Evolutionary conservation across 2,329 filamentous ascomycete genomes (phyloP).

Genomic region (Penicillium sclerotigenum): DNA sequence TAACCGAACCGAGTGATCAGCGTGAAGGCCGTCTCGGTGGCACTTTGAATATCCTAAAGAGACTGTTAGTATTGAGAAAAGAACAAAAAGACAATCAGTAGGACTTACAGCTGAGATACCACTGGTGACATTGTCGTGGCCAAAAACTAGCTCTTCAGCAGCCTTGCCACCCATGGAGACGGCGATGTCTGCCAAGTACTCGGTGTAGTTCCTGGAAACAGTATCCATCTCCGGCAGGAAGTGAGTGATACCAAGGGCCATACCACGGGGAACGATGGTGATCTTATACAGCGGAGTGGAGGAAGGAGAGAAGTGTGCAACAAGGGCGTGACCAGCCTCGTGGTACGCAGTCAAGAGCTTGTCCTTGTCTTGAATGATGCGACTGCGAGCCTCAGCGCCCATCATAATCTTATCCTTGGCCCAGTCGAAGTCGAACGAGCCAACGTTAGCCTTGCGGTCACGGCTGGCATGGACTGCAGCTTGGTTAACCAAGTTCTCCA

Average conservation of each 20-base stretch:
- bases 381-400: conserved; percentile 87
- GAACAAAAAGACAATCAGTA: background rate
- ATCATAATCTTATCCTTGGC: conserved; percentile 98
- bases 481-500: conserved; percentile 96
- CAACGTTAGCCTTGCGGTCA: conserved; percentile 71
- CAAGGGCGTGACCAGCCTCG: conserved; percentile 91
- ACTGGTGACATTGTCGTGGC: conserved; percentile 84
- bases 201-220: conserved; percentile 79
- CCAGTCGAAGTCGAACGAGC: conserved; percentile 85
- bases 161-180: conserved; percentile 82
- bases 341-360: conserved; percentile 95
- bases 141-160: conserved; percentile 85
- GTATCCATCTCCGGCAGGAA: conserved; percentile 89
- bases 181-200: conserved; percentile 78
- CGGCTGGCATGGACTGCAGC: conserved; percentile 93
- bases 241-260: conserved; percentile 80
- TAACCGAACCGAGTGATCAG: conserved; percentile 91
- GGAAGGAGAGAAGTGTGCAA: conserved; percentile 75
- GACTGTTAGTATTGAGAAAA: conserved; percentile 12
- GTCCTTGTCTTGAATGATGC: conserved; percentile 88
- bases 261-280: conserved; percentile 89
- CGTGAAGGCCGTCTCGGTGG: conserved; percentile 76
- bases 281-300: conserved; percentile 88
- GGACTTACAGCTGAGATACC: conserved; percentile 72
- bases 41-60: conserved; percentile 71